Conservation (phyloP, 495 filamentous ascomycete species). For the Penicillium chermesinum region DNA sequence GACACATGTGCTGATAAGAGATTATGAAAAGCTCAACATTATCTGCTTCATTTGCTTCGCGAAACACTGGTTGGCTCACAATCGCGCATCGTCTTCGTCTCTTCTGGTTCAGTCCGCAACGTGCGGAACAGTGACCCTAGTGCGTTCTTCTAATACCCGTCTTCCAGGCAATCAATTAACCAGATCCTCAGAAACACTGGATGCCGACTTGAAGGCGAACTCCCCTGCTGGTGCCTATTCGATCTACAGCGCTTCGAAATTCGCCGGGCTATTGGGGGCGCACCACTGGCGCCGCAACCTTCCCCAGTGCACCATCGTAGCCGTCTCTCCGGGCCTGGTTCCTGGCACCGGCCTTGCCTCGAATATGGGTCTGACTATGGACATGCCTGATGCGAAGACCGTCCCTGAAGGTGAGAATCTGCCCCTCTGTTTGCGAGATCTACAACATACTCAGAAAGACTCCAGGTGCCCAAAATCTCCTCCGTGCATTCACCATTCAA, state of each 20-base stretch:
- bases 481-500: constrained; percentile 13
- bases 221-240: constrained; percentile 18
- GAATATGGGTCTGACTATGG: constrained; percentile 19
- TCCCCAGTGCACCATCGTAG: constrained; percentile 20
- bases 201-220: constrained; percentile 24
- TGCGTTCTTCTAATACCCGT: constrained; percentile 3
- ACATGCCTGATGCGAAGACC: constrained; percentile 31
- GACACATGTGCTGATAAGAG: background rate
- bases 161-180: background rate
- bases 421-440: too few species aligned
- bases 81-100: constrained; percentile 26
- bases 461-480: constrained; percentile 26
- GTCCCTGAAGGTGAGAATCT: constrained; percentile 26
- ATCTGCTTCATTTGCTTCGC: constrained; percentile 21
- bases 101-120: constrained; percentile 25
- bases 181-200: constrained; percentile 19
- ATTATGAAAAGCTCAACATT: constrained; percentile 22
- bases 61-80: constrained; percentile 19
- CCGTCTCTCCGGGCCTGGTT: constrained; percentile 27
- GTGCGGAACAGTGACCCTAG: constrained; percentile 21
- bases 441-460: too few species aligned
- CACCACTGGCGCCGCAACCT: constrained; percentile 27
- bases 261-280: constrained; percentile 22
- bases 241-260: constrained; percentile 27
- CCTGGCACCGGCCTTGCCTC: constrained; percentile 25